Base-by-base conservation (phyloP, 768 basidiomycete species). In the Ramaria sp. region DNA sequence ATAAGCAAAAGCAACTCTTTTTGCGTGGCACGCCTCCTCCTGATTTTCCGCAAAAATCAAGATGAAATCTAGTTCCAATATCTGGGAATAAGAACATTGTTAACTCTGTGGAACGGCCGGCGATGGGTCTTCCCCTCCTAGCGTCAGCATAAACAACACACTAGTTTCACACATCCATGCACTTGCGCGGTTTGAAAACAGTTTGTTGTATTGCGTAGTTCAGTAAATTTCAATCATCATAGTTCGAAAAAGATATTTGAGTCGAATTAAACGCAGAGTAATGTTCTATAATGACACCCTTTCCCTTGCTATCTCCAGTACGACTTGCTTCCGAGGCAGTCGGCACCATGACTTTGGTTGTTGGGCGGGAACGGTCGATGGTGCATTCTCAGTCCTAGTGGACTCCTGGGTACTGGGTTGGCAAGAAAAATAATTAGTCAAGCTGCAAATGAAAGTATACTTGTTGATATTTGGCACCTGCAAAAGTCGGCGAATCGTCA, bases 391-490 rank as follows among this genome's bases (percentile, higher is more conserved):
- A 3, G 42, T 68, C 67, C 68, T 67, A 47, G 67, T 66, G 18
- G 57, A 28, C 37, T 32, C 61, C 81, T 67, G 83, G 82, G 61
- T 82, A 83, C 76, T 83, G 20, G n/a, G 59, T 48, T 56, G 55
- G 50, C 25, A 15, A 9, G 32, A 34, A 34, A 34, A 36, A 39
- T 41, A 25, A 9, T 9, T 37, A 55, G 1, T 41, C 57, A 39
- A 55, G 41, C 28, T 13, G 42, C 50, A 20, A 24, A 20, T 20
- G 30, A 32, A 51, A 16, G 56, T 69, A 59, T 61, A 81, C 85
- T 74, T 88, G 88, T 65, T 93, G 89, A 70, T 95, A 95, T 65
- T 97, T 93, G 54, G 88, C 78, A 57, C 87, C 89, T 50, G n/a
- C 16, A 39, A n/a, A n/a, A 15, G 30, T 6, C 37, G 24, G 58